A percentile compares a stretch with the other conserved stretches of the same genome.
phyloP scores from a whole-genome alignment of 352 stramenopile species.

The Globisporangium ultimum region DNA sequence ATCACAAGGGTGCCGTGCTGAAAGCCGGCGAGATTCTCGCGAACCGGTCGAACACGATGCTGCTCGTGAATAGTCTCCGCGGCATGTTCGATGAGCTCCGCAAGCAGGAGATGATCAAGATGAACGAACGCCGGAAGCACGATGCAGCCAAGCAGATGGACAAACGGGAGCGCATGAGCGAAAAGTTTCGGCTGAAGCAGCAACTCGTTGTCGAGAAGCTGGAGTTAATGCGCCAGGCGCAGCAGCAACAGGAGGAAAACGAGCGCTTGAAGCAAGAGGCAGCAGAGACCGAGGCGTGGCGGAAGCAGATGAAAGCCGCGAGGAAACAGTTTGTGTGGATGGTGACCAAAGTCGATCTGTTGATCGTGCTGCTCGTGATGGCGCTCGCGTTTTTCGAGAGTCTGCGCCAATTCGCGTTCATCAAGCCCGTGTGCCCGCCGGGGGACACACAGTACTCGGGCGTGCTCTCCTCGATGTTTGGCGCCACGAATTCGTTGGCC shows the following conservation, averaged over 20 bases:
- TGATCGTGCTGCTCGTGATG: slow-evolving; percentile 74
- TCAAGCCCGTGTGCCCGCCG: slow-evolving; percentile 54
- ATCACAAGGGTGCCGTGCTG: slow-evolving; percentile 60
- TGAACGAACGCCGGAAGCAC: slow-evolving; percentile 61
- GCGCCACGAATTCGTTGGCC: slow-evolving; percentile 47
- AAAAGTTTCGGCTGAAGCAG: slow-evolving; percentile 70
- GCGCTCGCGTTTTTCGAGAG: slow-evolving; percentile 76
- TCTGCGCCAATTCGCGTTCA: slow-evolving; percentile 49
- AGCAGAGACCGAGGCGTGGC: slow-evolving; percentile 26
- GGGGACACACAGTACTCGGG: slow-evolving; percentile 44
- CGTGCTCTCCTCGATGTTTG: slow-evolving; percentile 51
- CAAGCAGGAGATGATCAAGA: slow-evolving; percentile 72
- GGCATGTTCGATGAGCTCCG: slow-evolving; percentile 71
- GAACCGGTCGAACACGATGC: slow-evolving; percentile 79
- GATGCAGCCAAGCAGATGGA: slow-evolving; percentile 54
- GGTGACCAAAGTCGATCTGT: slow-evolving; percentile 66
- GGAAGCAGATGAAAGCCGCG: slow-evolving; percentile 26
- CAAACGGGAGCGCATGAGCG: slow-evolving; percentile 54
- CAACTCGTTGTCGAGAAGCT: slow-evolving; percentile 65
- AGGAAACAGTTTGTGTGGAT: slow-evolving; percentile 56
- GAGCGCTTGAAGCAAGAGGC: slow-evolving; percentile 27
- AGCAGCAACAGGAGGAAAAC: slow-evolving; percentile 48
- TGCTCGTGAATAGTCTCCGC: slow-evolving; percentile 59
- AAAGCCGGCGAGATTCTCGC: slow-evolving; percentile 77
- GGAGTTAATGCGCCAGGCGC: slow-evolving; percentile 40